Evolutionary conservation across 1,284 basidiomycete species (phyloP), one percentile per base, ranked within the genome.

Genomic region (Phellinidium pouzarii): DNA sequence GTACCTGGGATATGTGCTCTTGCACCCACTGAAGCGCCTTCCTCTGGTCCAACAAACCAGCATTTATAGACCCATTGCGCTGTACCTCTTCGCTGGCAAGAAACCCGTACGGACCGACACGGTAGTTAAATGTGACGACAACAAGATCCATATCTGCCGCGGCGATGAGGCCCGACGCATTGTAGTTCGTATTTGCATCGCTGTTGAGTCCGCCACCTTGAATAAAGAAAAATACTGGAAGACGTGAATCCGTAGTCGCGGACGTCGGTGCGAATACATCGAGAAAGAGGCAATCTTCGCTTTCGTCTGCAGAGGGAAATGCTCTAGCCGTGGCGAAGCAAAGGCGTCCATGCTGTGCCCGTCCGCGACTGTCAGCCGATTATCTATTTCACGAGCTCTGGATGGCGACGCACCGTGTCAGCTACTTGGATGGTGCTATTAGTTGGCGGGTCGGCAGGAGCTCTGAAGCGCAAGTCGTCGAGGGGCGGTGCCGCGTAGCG

Each of bases 221-320:
- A 31, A 83, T 79, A 60, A 81, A 86, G 4, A 81, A 75, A 25
- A 87, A 65, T 1, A 85, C 82, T 0, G 82, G 82, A 12, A 80
- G 75, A 77, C 41, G 53, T 17, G 44, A 56, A 37, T 40, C 20
- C 12, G 54, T 37, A 9, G 58, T 48, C 3, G 60, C 29, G 14
- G 60, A 60, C 3, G 68, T 57, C 3, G 66, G 60, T 0, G 68
- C 66, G 54, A 59, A 70, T 8, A 72, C 60, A 57, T 71, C 71
- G 43, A 71, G 44, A 45, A 63, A 64, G 11, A 72, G 61, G 54
- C 71, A 73, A 55, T 72, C 67, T 51, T 72, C 70, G 36, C 50
- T 46, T n/a, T 47, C 22, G 1, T 44, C 31, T 12, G 47, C 20
- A 19, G 7, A 19, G 22, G 50, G 54, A 22, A 48, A 56, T 12